Conservation (phyloP, 2,329 filamentous ascomycete genomes). For the Fusarium brachygibbosum region DNA sequence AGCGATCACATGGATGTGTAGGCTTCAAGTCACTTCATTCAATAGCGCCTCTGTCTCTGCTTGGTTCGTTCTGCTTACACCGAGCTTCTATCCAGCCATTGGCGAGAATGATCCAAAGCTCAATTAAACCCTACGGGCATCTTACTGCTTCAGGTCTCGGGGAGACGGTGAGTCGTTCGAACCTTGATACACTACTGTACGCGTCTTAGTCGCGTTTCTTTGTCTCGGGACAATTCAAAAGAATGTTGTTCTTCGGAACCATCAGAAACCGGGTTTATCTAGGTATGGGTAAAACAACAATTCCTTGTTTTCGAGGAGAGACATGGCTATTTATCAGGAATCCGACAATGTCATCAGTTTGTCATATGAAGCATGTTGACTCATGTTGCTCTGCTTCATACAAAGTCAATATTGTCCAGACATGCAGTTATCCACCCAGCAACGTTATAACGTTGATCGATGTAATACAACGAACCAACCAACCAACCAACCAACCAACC, state of each 20-base stretch:
- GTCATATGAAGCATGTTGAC: background rate
- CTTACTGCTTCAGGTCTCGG: constrained; percentile 8
- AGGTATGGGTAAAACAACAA: background rate
- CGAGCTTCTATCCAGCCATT: constrained; percentile 23
- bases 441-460: background rate
- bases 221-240: constrained; percentile 6
- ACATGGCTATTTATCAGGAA: background rate
- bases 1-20: background rate
- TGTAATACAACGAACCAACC: background rate
- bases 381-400: background rate
- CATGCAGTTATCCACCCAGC: constrained; percentile 6
- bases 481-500: background rate
- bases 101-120: constrained; percentile 15
- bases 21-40: background rate
- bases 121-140: constrained; percentile 12
- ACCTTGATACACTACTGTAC: constrained; percentile 5
- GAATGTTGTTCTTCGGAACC: constrained; percentile 11
- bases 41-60: constrained; percentile 5
- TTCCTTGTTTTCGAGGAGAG: constrained; percentile 3
- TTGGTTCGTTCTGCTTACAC: constrained; percentile 15
- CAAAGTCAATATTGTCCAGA: constrained; percentile 7
- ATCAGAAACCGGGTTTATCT: background rate
- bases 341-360: constrained; percentile 1
- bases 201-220: constrained; percentile 24
- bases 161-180: constrained; percentile 12